Conservation (phyloP, 2,329 filamentous ascomycete species). For the Akanthomyces muscarius region DNA sequence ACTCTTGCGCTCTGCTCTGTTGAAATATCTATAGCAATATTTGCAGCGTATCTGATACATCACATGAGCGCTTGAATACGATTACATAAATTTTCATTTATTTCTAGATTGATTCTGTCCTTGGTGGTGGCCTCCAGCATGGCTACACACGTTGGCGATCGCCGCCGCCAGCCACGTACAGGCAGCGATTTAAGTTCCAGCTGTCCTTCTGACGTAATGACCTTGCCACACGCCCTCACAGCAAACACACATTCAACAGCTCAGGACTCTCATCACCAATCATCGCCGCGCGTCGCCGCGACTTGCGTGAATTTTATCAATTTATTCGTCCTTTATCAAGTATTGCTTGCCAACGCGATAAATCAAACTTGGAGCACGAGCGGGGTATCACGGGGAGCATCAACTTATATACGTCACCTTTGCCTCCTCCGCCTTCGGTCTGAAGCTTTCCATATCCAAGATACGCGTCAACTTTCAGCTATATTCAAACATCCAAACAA, state of each 20-base stretch:
- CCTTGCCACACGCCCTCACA: conserved; percentile 6
- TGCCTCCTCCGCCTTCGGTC: too few species aligned
- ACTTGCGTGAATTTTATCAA: background rate
- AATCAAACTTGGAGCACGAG: background rate
- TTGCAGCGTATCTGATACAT: too few species aligned
- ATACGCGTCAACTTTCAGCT: background rate
- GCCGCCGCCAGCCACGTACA: background rate
- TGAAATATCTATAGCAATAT: too few species aligned
- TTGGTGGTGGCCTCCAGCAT: too few species aligned
- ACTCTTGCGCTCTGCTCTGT: too few species aligned
- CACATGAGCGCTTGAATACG: too few species aligned
- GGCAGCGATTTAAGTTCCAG: background rate
- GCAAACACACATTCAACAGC: conserved; percentile 21
- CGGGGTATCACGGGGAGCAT: background rate
- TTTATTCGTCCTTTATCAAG: background rate
- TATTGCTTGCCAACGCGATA: background rate
- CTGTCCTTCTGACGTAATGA: conserved; percentile 18
- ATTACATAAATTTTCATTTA: too few species aligned
- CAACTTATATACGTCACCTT: background rate
- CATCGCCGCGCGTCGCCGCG: background rate
- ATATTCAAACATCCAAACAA: conserved; percentile 28
- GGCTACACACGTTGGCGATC: background rate
- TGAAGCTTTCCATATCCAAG: background rate
- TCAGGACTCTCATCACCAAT: background rate
- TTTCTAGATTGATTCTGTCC: too few species aligned